Base-by-base conservation (phyloP, 2,329 filamentous ascomycete species). In the Trematosphaeria pertusa region DNA sequence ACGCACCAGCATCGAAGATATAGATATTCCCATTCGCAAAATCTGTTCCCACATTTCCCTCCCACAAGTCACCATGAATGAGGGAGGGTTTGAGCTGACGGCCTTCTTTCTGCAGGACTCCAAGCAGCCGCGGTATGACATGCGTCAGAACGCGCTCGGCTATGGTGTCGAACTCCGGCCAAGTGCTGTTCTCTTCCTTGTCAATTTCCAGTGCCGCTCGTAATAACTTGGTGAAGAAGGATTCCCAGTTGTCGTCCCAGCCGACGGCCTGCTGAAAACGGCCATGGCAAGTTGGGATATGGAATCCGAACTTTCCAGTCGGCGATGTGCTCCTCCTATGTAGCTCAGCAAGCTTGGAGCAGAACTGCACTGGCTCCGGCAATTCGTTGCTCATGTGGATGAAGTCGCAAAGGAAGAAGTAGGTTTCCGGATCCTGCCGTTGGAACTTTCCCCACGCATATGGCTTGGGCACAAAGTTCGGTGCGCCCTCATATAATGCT, bases 381-480 rank as follows among this genome's bases (percentile, higher is more conserved):
- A 38, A 3, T 2, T 22, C 9, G 8, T 59, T 50, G 1, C 38
- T 42, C 32, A 69, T 52, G 15, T 67, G 49, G n/a, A 54, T 45
- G 37, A 59, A 68, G 22, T 69, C 56, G 14, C 40, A 52, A 15
- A 65, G 48, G 15, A 61, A 55, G 44, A 67, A 69, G 39, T 67
- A 57, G 14, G 52, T 60, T 71, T 53, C 67, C 67, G 72, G 32
- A 64, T 77, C 43, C 21, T 41, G 44, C n/a, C 53, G 17, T 15
- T 42, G 24, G 19, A 40, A 49, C 10, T 43, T 44, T 3, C 51
- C 58, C 53, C 58, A 56, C 3, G 40, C 28, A 24, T 54, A 48
- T 3, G 52, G 49, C 19, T 50, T 32, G 1, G 58, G 58, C 10
- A 37, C 44, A 20, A 59, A 49, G 10, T 24, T 21, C 3, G 55